Base-by-base conservation (phyloP, 1,139 yeast species). In the Yamadazyma sp. region DNA sequence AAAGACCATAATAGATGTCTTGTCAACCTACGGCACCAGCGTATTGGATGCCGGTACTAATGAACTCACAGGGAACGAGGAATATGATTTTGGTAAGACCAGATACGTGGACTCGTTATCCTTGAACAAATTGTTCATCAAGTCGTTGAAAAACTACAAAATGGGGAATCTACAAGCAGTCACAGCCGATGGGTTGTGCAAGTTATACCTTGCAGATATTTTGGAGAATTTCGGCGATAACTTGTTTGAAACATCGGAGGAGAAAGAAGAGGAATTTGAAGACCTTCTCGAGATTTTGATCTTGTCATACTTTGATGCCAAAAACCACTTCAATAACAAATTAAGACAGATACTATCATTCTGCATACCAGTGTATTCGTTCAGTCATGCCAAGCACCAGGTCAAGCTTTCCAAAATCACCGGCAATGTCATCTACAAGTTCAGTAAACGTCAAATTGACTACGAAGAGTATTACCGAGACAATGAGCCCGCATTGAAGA, bases 341-440 rank as follows among this genome's bases (percentile, higher is more conserved):
- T 67, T 90, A 45, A 74, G 83, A 40, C 97, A 92, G 61, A 85
- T 87, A 1, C 76, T 90, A 43, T 80, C 95, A 9, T 89, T 87
- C 56, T 89, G 96, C 54, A 72, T 92, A 27, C 97, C 97, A 0
- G 96, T 87, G 1, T 89, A 87, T 56, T 84, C 95, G 25, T 86
- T 80, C 55, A 86, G 96, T 29, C 90, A 85, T 48, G 65, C 73
- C 1, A 69, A 67, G 20, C 96, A 89, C 58, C 97, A 89, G 57
- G 71, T 73, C 35, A 71, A 82, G 44, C 65, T 90, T 54, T 76
- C 83, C 6, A 65, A 77, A 16, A 72, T 84, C 13, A 80, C 82
- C 15, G 81, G 84, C 2, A 94, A 85, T 56, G 78, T 86, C 6
- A 60, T 88, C 31, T 67, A 71, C 39, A 69, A 94, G 47, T 60